Base-by-base conservation (phyloP, 306 rosid species). In the Canavalia ensiformis region DNA sequence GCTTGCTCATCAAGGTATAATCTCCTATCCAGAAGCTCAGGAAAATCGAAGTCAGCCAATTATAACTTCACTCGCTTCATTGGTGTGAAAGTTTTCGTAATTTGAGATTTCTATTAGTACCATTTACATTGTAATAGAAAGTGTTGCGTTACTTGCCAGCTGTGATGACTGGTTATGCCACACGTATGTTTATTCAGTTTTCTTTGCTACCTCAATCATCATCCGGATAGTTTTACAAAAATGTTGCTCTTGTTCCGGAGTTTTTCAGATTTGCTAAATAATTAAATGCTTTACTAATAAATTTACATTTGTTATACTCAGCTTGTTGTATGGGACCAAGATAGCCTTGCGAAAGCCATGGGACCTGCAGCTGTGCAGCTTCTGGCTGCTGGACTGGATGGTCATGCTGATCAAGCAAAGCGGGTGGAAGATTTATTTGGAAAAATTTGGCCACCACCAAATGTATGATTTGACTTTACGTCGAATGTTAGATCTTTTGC, bases 371-470 rank as follows among this genome's bases (percentile, higher is more conserved):
- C 98, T 11, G 87, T 91, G 87, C 93, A 91, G 81, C 99, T 95
- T 73, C 89, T 93, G 75, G 88, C 91, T 57, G 66, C 88, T 72
- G 99, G 99, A 65, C 83, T 95, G 73, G 97, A 95, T 41, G 95
- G 99, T 39, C 82, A 95, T 70, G 92, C 86, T 39, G 90, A 87
- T 72, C 98, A 95, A 85, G 95, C 98, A 44, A 89, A 86, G 79
- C 93, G 99, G 64, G 94, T 90, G 37, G 97, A 95, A 85, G 93
- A 95, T 64, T 82, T 91, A 1, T 90, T 95, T 58, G 90, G 86
- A 66, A 93, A 93, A 89, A 88, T 95, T 34, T 95, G 99, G 99
- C 99, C 98, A 12, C 99, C 99, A 18, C 99, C 99, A 72, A 95
- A 93, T 85, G 98, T 95, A 68, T 95, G 88, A 94, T 68, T 75